A percentile compares a stretch with the other conserved stretches of the same genome.
Evolutionary conservation across 441 rosid genomes (phyloP).

Genomic region (Macaranga tanarius): DNA sequence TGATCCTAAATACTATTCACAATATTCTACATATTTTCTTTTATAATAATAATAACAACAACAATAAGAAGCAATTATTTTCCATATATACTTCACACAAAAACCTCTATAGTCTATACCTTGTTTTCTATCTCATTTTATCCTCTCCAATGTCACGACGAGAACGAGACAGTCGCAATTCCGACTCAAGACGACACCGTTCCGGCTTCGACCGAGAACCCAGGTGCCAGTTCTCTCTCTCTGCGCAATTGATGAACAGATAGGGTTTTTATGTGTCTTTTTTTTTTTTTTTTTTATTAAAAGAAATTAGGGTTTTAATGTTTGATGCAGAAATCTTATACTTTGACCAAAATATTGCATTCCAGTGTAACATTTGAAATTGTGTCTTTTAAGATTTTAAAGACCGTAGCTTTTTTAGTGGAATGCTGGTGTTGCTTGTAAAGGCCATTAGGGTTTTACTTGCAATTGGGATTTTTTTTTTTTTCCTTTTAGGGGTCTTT

Average conservation of each 20-base stretch:
- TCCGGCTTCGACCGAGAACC: constrained; percentile 62
- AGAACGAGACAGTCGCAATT: constrained; percentile 55
- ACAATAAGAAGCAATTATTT: too few relatives aligned
- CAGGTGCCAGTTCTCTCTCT: constrained; percentile 40
- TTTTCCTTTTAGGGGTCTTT: too few relatives aligned
- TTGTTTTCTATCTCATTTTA: background rate
- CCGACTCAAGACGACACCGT: constrained; percentile 55
- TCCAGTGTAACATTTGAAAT: background rate
- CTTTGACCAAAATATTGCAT: too few relatives aligned
- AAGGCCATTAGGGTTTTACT: too few relatives aligned
- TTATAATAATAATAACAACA: too few relatives aligned
- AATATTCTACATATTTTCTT: too few relatives aligned
- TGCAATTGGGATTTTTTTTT: too few relatives aligned
- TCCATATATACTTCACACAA: too few relatives aligned
- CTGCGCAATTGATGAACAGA: background rate
- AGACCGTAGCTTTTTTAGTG: background rate
- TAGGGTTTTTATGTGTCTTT: background rate
- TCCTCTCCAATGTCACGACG: constrained; percentile 19
- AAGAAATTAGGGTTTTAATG: background rate
- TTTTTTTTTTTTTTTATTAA: background rate
- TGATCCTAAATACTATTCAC: too few relatives aligned
- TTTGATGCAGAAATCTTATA: background rate
- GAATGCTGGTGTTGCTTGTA: background rate
- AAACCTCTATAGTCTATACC: background rate
- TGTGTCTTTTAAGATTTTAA: background rate